Percentiles rank a stretch among this genome's conserved stretches.
Evolutionary conservation across 78 protist genomes (phyloP).

Genomic region (Ministeria vibrans): DNA sequence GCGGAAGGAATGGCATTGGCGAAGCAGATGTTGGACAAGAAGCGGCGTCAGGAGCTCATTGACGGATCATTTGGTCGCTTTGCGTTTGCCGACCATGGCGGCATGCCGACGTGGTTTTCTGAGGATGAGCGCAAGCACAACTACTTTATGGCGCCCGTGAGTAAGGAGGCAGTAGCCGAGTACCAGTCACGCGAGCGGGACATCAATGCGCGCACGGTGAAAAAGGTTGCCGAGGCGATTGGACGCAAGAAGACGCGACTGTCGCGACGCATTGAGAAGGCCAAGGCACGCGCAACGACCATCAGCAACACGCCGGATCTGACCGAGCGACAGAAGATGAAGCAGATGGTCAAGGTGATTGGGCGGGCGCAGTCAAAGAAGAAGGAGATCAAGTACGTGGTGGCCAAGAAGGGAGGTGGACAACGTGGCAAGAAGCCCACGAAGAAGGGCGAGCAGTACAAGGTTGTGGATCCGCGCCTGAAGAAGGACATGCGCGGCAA

Average conservation of each 20-base stretch:
- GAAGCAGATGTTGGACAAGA: background rate
- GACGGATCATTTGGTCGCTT: slow-evolving; percentile 69
- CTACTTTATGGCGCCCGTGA: slow-evolving; percentile 43
- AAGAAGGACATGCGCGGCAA: slow-evolving; percentile 14
- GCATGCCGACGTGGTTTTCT: slow-evolving; percentile 68
- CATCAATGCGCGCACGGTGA: slow-evolving; percentile 60
- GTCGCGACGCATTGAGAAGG: background rate
- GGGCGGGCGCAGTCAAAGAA: background rate
- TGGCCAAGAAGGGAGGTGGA: background rate
- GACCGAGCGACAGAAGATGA: slow-evolving; percentile 15
- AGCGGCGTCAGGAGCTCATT: slow-evolving; percentile 21
- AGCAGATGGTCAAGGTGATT: background rate
- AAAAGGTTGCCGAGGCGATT: slow-evolving; percentile 84
- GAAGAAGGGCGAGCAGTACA: slow-evolving; percentile 28
- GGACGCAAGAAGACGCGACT: slow-evolving; percentile 47
- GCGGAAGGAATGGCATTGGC: background rate
- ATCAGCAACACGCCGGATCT: slow-evolving; percentile 8
- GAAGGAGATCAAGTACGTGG: background rate
- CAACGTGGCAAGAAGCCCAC: slow-evolving; percentile 4
- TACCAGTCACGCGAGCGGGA: slow-evolving; percentile 19
- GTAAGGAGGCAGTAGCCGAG: slow-evolving; percentile 45
- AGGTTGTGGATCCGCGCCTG: slow-evolving; percentile 22
- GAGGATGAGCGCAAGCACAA: slow-evolving; percentile 55
- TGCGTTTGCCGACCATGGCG: slow-evolving; percentile 34
- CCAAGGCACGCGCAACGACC: slow-evolving; percentile 1